Conservation (phyloP, 768 basidiomycete species). For the Auricularia heimuer region DNA sequence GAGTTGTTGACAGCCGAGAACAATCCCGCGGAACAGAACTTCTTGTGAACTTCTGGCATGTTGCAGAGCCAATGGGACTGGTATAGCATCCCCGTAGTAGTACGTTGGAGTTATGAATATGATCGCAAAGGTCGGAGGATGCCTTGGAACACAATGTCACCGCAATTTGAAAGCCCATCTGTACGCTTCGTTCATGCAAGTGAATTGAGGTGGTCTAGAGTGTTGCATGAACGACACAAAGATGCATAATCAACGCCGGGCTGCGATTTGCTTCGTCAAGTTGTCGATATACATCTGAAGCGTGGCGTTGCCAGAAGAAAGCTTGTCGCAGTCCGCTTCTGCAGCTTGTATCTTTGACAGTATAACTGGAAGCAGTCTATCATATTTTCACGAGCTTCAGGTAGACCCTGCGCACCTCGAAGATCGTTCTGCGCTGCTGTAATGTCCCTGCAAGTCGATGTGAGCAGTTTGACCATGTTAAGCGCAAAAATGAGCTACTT, state of each 20-base stretch:
- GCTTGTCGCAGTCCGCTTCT: constrained; percentile 72
- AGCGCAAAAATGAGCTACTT: constrained; percentile 41
- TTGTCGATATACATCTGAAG: constrained; percentile 88
- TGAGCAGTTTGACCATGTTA: not conserved
- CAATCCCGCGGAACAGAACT: no score
- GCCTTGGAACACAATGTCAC: no score
- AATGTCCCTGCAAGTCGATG: constrained; percentile 48
- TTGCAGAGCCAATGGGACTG: no score
- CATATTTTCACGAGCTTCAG: not conserved
- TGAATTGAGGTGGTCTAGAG: no score
- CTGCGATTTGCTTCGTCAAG: constrained; percentile 78
- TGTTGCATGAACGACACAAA: no score
- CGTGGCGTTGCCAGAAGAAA: constrained; percentile 68
- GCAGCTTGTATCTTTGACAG: constrained; percentile 55
- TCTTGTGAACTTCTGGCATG: no score
- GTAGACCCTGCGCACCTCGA: constrained; percentile 41
- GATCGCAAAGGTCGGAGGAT: no score
- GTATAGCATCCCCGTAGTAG: no score
- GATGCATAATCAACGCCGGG: constrained; percentile 40
- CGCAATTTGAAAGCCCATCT: no score
- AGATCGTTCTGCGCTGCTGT: constrained; percentile 66
- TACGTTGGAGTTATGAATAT: no score
- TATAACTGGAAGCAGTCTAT: constrained; percentile 37
- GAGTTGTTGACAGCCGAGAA: no score
- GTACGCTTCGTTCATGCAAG: no score